These are phyloP conservation scores for Phytopythium helicoides DNA, from an alignment of 352 stramenopile species.

Conservation along the genomic window DNA sequence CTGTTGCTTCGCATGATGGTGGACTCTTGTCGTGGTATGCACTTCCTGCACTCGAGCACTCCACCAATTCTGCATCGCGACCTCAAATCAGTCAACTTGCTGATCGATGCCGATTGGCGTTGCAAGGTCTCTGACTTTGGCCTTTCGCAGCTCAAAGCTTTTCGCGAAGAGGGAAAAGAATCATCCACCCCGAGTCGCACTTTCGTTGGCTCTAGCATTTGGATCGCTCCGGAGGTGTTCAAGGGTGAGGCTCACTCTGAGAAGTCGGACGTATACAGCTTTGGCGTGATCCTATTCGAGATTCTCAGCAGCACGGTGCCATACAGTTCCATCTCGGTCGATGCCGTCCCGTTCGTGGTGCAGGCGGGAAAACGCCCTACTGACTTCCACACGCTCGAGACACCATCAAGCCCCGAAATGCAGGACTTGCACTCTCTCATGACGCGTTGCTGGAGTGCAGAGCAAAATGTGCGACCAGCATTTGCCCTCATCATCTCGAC, in stretches of 20 bases:
- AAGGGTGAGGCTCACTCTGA: conserved; percentile 84
- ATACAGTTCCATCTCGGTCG: conserved; percentile 76
- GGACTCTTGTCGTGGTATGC: conserved; percentile 86
- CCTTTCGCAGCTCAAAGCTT: conserved; percentile 82
- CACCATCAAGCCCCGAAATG: conserved; percentile 44
- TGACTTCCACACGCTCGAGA: conserved; percentile 66
- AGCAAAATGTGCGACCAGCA: conserved; percentile 64
- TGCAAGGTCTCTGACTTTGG: conserved; percentile 92
- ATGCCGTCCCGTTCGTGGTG: conserved; percentile 81
- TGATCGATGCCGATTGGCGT: conserved; percentile 86
- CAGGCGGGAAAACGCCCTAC: conserved; percentile 74
- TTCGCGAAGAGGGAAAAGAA: conserved; percentile 39
- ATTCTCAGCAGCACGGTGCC: conserved; percentile 57
- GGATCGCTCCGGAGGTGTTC: conserved; percentile 90
- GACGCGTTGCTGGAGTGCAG: conserved; percentile 72
- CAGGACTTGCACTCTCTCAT: conserved; percentile 72
- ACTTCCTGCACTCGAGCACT: conserved; percentile 89
- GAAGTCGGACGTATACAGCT: conserved; percentile 89
- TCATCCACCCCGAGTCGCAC: conserved; percentile 27
- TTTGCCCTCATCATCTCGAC: conserved; percentile 84
- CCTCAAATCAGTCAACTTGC: conserved; percentile 88
- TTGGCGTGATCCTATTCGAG: conserved; percentile 83
- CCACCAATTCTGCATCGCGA: conserved; percentile 89
- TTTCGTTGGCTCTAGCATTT: conserved; percentile 87
- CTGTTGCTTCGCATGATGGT: conserved; percentile 86